Conservation (phyloP, 116 monocot genomes). For the Papilionanthe hybrid region DNA sequence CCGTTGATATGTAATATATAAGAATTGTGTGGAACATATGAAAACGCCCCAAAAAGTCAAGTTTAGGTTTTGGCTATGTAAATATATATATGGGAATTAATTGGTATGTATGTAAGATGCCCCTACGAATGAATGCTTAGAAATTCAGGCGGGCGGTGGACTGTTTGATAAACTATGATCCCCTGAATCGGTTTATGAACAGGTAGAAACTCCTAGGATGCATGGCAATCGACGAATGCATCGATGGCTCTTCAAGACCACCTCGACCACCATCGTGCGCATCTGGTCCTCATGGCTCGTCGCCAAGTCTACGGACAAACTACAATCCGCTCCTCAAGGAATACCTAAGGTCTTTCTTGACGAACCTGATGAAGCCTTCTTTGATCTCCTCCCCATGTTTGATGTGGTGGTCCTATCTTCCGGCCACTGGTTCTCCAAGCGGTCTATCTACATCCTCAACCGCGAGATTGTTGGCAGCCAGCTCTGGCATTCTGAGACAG, state of each 20-base stretch:
- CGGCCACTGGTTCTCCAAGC: conserved; percentile 46
- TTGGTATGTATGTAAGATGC: no score
- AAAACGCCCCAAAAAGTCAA: no score
- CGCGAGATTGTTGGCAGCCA: conserved; percentile 18
- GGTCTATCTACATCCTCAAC: conserved; percentile 24
- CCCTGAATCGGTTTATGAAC: background rate
- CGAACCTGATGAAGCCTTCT: conserved; percentile 30
- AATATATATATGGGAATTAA: no score
- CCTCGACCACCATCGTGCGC: conserved; percentile 35
- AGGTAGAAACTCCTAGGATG: conserved; percentile 24
- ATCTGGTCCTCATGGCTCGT: conserved; percentile 54
- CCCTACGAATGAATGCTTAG: no score
- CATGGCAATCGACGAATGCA: conserved; percentile 27
- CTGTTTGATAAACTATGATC: no score
- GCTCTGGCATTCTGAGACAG: conserved; percentile 11
- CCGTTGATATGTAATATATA: no score
- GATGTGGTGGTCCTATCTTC: conserved; percentile 37
- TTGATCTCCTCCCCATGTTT: conserved; percentile 35
- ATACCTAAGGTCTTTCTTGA: conserved; percentile 30
- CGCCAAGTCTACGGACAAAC: conserved; percentile 4
- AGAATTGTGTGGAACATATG: no score
- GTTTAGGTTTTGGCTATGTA: no score
- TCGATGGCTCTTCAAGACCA: conserved; percentile 35
- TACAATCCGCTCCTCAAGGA: conserved; percentile 8
- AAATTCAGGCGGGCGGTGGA: background rate